Evolutionary conservation across 306 rosid genomes (phyloP), one percentile per base, ranked within the genome.

Genomic region (Fagus sylvatica): DNA sequence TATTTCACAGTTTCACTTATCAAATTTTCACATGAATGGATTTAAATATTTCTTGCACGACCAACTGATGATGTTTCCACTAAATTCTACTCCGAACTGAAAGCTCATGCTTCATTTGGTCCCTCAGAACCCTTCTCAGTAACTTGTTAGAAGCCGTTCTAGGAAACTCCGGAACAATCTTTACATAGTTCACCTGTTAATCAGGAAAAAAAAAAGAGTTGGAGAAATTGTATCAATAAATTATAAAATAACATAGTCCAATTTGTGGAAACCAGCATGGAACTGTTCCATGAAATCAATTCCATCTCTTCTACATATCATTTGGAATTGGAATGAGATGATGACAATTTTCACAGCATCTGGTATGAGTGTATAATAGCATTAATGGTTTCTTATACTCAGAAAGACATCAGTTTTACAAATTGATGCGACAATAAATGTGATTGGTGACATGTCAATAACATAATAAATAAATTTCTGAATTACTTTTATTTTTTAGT

Each of bases 101-200:
- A 33, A 91, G 80, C 73, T 90, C 93, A 4, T 10, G 84, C 88
- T 88, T 91, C 81, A 91, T 79, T 84, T 90, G 93, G 72, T 88
- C 95, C 80, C 97, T 93, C 85, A 93, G 34, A 73, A 88, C 92
- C 79, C 98, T 90, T 84, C 98, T 86, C 12, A 91, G 53, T 66
- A 93, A 61, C 90, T 93, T 93, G 83, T 91, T 91, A 6, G 98
- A 88, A 70, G 92, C 89, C 2, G 98, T 93, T 78, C 97, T 86
- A 43, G 98, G 98, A 60, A 93, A 93, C 79, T 86, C 90, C 0
- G 84, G 66, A 3, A 93, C 92, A 80, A 91, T 81, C 74, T 90
- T 90, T 34, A 88, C 92, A n/a, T 80, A 61, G 56, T 87, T 76
- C 57, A 90, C 93, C 97, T 93, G 96, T 54, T 67, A 71, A 55